These are phyloP conservation scores for Saksenaea oblongispora DNA, from an alignment of 371 early-diverging fungal species.

Conservation along the genomic window DNA sequence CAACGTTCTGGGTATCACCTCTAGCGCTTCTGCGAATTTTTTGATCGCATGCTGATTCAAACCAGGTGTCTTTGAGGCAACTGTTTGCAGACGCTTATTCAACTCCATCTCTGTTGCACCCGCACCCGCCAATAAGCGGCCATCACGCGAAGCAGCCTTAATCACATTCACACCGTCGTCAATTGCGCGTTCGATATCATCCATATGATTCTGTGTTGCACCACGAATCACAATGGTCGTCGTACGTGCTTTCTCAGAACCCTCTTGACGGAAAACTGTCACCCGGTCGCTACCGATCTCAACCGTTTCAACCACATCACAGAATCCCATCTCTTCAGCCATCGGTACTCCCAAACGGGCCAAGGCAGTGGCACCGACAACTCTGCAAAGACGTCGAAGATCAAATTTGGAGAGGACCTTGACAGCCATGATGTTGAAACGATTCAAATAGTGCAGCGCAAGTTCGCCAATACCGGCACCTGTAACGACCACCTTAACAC, in stretches of 20 bases:
- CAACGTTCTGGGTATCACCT: conserved; percentile 94
- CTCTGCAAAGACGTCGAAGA: conserved; percentile 92
- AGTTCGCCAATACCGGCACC: conserved; percentile 93
- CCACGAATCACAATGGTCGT: conserved; percentile 97
- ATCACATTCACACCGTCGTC: conserved; percentile 98
- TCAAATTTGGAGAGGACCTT: conserved; percentile 96
- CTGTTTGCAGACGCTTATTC: conserved; percentile 69
- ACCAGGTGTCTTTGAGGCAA: conserved; percentile 89
- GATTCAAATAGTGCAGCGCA: conserved; percentile 93
- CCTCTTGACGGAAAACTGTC: conserved; percentile 93
- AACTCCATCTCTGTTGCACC: conserved; percentile 97
- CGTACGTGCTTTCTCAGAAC: conserved; percentile 72
- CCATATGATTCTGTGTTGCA: conserved; percentile 95
- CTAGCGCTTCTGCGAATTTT: conserved; percentile 95
- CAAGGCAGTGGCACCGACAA: conserved; percentile 90
- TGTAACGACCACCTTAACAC: conserved; percentile 92
- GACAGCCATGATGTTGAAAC: conserved; percentile 87
- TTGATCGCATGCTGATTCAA: conserved; percentile 96
- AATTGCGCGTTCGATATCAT: conserved; percentile 97
- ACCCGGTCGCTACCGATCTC: conserved; percentile 98
- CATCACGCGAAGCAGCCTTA: conserved; percentile 91
- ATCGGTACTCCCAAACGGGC: conserved; percentile 93
- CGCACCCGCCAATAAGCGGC: conserved; percentile 91
- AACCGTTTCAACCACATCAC: conserved; percentile 92
- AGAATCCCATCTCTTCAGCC: conserved; percentile 97